These are phyloP conservation scores for Agastache rugosa DNA, from an alignment of 257 asterid genomes.

Conservation along the genomic window DNA sequence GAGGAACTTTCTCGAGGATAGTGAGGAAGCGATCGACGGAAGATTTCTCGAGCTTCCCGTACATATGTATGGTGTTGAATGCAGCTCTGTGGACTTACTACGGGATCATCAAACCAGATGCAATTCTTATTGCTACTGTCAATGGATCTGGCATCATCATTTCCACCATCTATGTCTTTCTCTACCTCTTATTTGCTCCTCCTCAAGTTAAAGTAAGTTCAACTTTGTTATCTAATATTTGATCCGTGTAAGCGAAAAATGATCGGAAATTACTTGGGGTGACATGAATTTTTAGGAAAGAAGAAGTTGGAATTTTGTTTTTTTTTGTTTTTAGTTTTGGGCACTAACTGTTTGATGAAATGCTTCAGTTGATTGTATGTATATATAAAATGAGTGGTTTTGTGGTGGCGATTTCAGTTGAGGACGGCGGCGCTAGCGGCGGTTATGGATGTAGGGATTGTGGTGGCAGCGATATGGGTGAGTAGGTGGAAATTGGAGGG, in stretches of 20 bases:
- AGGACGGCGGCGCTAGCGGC: constrained; percentile 39
- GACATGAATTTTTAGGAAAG: too few relatives aligned
- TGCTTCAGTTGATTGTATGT: too few relatives aligned
- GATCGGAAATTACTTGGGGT: too few relatives aligned
- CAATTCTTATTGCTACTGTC: constrained; percentile 32
- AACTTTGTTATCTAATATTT: background rate
- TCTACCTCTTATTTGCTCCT: constrained; percentile 38
- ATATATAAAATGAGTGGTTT: background rate
- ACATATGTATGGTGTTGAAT: constrained; percentile 37
- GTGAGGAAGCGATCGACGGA: constrained; percentile 33
- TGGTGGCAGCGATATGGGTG: constrained; percentile 32
- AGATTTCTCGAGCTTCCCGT: constrained; percentile 41
- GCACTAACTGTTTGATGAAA: background rate
- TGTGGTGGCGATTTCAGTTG: constrained; percentile 24
- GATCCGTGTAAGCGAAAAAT: too few relatives aligned
- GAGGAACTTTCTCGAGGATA: constrained; percentile 39
- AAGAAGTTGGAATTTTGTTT: background rate
- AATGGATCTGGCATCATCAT: constrained; percentile 39
- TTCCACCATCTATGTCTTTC: constrained; percentile 26
- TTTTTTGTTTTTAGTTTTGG: background rate
- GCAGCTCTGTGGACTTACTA: constrained; percentile 41
- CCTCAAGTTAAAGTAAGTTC: constrained; percentile 24
- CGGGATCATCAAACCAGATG: constrained; percentile 35
- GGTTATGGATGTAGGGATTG: constrained; percentile 31
- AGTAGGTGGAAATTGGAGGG: constrained; percentile 25